Base-by-base conservation (phyloP, 306 rosid genomes). In the Sesbania bispinosa region DNA sequence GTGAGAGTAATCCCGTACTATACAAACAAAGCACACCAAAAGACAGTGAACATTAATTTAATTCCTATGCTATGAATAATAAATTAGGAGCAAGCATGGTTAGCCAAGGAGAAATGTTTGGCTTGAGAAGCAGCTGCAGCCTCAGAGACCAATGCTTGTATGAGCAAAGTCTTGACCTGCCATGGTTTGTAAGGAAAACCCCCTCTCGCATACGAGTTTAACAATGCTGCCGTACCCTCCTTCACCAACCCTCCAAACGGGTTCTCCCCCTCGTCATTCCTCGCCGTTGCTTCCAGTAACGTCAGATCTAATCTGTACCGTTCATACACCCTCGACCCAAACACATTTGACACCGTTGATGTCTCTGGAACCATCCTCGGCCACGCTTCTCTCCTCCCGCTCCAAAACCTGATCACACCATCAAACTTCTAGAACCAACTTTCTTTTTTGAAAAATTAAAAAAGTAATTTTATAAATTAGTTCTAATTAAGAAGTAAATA, bases 81-180 rank as follows among this genome's bases (percentile, higher is more conserved):
- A 7, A 20, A 64, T 67, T 75, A 89, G 10, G 64, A 32, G 63
- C 99, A 94, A 42, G 79, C 90, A 20, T 80, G 75, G 29, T 94
- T 94, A 41, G 95, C 97, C 33, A 79, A 32, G 0, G 79, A 80
- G 88, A 94, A 89, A 1, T 32, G 69, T 0, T 75, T 78, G 76
- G 91, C 94, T 51, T 78, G 91, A 79, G 76, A 81, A 2, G 81
- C 65, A 16, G 99, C 99, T 0, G 78, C 73, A 20, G 67, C 21
- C 6, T 86, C 82, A 0, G 97, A 91, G 4, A 91, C 97, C 83
- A 89, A 47, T 0, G 89, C 92, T 41, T 88, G 79, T 2, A 94
- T 91, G 0, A 94, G n/a, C 75, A 91, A 47, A 42, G 97, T 94
- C 88, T 91, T 94, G 2, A 94, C 95, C 67, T 89, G 90, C 99